Conservation (phyloP, 129 eudicot species). For the Erigeron canadensis region DNA sequence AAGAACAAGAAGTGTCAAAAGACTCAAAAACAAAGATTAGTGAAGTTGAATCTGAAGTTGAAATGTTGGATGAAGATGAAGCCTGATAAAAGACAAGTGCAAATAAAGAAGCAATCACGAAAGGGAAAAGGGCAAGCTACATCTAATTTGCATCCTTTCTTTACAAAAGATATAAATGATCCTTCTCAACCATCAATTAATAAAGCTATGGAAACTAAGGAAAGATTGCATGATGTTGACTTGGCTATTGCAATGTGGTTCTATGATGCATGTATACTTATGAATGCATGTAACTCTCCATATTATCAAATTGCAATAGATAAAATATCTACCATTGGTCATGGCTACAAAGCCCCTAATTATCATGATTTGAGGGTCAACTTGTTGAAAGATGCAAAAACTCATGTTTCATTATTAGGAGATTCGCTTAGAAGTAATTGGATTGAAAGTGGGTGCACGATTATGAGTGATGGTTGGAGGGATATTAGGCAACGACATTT, state of each 20-base stretch:
- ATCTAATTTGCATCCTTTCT: not conserved
- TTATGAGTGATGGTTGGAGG: slow-evolving; percentile 4
- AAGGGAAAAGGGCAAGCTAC: not conserved
- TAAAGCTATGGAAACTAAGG: not conserved
- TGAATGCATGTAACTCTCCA: not conserved
- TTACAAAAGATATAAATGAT: not conserved
- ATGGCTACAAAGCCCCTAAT: not conserved
- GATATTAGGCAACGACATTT: not conserved
- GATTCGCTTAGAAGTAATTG: not conserved
- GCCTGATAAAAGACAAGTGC: not conserved
- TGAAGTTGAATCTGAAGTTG: not conserved
- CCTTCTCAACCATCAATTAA: not conserved
- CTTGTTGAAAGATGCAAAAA: not conserved
- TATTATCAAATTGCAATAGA: not conserved
- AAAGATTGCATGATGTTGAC: not conserved
- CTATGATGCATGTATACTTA: not conserved
- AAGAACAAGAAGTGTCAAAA: not conserved
- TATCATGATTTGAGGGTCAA: not conserved
- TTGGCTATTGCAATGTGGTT: not conserved
- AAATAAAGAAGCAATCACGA: not conserved
- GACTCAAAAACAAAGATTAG: not conserved
- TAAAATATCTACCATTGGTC: not conserved
- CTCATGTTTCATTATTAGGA: not conserved
- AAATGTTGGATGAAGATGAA: not conserved
- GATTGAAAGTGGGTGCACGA: not conserved